Evolutionary conservation across 1,284 basidiomycete genomes (phyloP).

Genomic region (Cutaneotrichosporon spelunceum): DNA sequence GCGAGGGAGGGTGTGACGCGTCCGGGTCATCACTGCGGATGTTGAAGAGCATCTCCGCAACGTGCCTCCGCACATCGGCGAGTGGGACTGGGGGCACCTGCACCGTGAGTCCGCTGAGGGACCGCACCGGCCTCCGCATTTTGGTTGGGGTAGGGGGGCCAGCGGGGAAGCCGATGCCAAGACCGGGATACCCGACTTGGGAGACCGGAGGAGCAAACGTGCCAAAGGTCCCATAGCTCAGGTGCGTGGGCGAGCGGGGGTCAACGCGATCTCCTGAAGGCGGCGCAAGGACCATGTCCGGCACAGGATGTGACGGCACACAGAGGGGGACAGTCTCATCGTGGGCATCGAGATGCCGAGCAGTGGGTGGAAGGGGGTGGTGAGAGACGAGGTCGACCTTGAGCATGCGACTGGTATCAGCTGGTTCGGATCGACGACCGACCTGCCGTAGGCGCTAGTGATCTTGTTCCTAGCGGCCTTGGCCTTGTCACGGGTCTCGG

Average conservation of each 20-base stretch:
- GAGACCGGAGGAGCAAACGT: background rate
- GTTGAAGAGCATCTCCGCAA: conserved; percentile 10
- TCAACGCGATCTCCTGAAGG: background rate
- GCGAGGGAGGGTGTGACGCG: background rate
- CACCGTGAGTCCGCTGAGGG: background rate
- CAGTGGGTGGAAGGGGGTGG: background rate
- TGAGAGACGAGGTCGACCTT: background rate
- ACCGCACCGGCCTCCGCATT: background rate
- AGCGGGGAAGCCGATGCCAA: conserved; percentile 2
- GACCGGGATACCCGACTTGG: background rate
- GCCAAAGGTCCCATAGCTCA: conserved; percentile 6
- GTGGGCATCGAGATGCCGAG: background rate
- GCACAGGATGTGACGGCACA: background rate
- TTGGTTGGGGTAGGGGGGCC: background rate
- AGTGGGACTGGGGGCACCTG: background rate
- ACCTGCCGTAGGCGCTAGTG: conserved; percentile 9
- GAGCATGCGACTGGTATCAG: conserved; percentile 8
- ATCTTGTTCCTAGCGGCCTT: conserved; percentile 6
- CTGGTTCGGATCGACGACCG: background rate
- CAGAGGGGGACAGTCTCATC: background rate
- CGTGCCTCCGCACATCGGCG: background rate
- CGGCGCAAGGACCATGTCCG: background rate
- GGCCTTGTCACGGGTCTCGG: background rate
- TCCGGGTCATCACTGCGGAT: conserved; percentile 1
- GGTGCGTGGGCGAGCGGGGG: background rate